phyloP scores from a whole-genome alignment of 306 rosid species.

The Echinosophora koreensis region DNA sequence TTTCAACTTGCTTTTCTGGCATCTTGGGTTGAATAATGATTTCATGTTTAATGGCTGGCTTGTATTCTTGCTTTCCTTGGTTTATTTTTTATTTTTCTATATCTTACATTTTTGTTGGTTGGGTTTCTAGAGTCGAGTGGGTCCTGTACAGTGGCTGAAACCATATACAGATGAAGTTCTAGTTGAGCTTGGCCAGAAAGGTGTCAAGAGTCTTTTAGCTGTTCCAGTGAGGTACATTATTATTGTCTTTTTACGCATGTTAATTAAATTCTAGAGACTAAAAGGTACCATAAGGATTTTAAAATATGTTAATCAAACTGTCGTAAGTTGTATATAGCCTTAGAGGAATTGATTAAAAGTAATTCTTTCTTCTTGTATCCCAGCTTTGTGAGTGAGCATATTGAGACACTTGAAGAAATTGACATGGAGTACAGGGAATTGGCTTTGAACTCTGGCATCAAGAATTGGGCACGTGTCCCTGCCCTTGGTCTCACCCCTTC shows the following conservation, averaged over 20 bases:
- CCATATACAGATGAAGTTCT: conserved; percentile 98
- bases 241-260: conserved; percentile 8
- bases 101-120: conserved; percentile 48
- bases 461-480: conserved; percentile 98
- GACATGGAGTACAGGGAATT: conserved; percentile 94
- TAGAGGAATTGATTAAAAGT: conserved; percentile 17
- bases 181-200: conserved; percentile 96
- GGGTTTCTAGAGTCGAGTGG: conserved; percentile 89
- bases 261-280: background rate
- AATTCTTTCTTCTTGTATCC: conserved; percentile 16
- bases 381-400: conserved; percentile 99
- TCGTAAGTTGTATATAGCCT: conserved; percentile 23
- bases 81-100: background rate
- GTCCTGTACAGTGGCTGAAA: conserved; percentile 98
- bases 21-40: conserved; percentile 17
- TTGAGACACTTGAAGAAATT: conserved; percentile 97
- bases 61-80: conserved; percentile 26
- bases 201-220: conserved; percentile 91
- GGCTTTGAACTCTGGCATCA: conserved; percentile 93
- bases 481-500: conserved; percentile 90
- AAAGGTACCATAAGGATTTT: background rate
- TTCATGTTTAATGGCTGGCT: conserved; percentile 16
- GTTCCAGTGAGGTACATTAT: conserved; percentile 90
- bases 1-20: conserved; percentile 16
- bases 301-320: background rate